phyloP scores from a whole-genome alignment of 164 flowering plant species.

The Vitis cinerea region DNA sequence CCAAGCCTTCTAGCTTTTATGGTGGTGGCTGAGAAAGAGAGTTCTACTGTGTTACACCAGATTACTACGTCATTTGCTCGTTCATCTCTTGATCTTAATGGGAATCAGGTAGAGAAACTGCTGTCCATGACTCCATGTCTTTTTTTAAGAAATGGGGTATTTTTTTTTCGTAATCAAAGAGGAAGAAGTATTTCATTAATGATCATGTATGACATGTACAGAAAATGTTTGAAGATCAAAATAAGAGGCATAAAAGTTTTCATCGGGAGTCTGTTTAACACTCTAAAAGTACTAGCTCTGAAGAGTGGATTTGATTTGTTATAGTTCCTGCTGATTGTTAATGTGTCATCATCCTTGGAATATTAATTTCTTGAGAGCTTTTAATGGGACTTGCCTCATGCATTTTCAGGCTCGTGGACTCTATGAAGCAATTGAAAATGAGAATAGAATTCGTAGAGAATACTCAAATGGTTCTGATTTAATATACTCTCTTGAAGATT shows the following conservation, averaged over 20 bases:
- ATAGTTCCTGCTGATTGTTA: not conserved
- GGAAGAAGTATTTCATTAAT: not conserved
- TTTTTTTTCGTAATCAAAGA: not conserved
- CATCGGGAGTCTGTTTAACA: not conserved
- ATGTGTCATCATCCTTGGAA: not conserved
- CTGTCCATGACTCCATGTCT: not conserved
- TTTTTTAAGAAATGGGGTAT: no score
- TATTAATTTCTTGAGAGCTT: constrained; percentile 6
- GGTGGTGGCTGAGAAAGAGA: constrained; percentile 70
- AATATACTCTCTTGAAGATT: constrained; percentile 68
- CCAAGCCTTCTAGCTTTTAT: constrained; percentile 67
- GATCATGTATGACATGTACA: not conserved
- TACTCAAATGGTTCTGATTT: constrained; percentile 58
- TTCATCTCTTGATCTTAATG: constrained; percentile 35
- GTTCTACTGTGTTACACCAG: constrained; percentile 31
- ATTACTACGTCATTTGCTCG: constrained; percentile 44
- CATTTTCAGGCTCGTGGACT: constrained; percentile 61
- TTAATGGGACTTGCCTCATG: constrained; percentile 8
- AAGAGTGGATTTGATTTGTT: not conserved
- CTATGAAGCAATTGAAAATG: constrained; percentile 63
- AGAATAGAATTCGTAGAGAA: constrained; percentile 61
- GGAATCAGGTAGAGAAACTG: constrained; percentile 50
- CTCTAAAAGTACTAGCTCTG: not conserved
- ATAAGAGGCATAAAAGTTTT: not conserved
- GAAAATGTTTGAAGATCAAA: not conserved